These are phyloP conservation scores for Teratosphaeria pseudoeucalypti DNA, from an alignment of 2,329 filamentous ascomycete genomes.

Conservation along the genomic window DNA sequence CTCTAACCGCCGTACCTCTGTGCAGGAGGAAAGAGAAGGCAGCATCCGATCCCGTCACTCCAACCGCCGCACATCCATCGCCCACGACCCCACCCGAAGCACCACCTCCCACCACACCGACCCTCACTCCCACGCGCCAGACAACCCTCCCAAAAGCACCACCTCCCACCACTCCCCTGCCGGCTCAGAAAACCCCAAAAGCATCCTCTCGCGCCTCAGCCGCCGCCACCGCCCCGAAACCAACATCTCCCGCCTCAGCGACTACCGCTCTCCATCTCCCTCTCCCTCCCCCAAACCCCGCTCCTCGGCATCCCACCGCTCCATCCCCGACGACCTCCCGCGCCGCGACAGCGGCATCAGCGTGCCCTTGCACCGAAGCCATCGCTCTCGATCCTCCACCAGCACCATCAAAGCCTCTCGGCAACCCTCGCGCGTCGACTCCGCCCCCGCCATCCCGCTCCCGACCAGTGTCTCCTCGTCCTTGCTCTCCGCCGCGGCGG, in stretches of 20 bases:
- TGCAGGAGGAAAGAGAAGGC: not conserved
- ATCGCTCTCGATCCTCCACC: conserved; percentile 13
- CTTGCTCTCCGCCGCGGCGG: conserved; percentile 7
- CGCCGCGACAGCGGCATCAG: conserved; percentile 21
- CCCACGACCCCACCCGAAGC: not conserved
- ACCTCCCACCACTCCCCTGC: not conserved
- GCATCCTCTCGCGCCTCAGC: not conserved
- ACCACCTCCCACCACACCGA: not conserved
- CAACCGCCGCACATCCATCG: not conserved
- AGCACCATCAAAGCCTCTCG: conserved; percentile 21
- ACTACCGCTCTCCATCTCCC: not conserved
- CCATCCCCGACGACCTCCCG: conserved; percentile 9
- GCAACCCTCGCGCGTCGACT: not conserved
- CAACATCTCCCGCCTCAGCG: not conserved
- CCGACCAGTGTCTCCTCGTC: conserved; percentile 3
- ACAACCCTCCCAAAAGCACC: not conserved
- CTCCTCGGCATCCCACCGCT: conserved; percentile 6
- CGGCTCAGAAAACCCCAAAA: not conserved
- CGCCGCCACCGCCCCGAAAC: not conserved
- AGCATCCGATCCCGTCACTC: not conserved
- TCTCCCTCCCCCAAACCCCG: conserved; percentile 1
- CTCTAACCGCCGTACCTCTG: not conserved
- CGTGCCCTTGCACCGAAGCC: conserved; percentile 6
- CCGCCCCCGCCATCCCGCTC: not conserved
- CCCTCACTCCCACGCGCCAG: not conserved